phyloP scores from a whole-genome alignment of 169 alveolate species.

The Plasmodium reichenowi region DNA sequence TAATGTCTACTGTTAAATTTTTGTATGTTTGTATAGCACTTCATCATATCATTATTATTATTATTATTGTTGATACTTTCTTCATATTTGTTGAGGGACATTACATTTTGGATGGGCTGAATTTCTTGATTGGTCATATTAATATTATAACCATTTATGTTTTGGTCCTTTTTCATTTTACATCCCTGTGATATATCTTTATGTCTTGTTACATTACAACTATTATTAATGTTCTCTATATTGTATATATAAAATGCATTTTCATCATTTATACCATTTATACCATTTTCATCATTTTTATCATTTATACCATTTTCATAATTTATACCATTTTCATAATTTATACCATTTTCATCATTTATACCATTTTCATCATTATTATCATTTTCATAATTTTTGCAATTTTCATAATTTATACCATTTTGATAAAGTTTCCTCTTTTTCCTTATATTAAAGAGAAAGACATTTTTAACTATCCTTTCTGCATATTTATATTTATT shows the following conservation, averaged over 20 bases:
- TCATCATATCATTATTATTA: not conserved
- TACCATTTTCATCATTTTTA: too few species aligned
- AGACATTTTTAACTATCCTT: conserved; percentile 9
- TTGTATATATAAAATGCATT: too few species aligned
- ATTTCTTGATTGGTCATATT: not conserved
- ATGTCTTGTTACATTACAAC: too few species aligned
- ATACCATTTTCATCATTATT: too few species aligned
- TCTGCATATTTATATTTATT: conserved; percentile 52
- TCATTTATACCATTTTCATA: too few species aligned
- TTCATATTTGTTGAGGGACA: not conserved
- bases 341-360: too few species aligned
- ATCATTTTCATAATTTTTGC: too few species aligned
- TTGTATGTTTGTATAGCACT: not conserved
- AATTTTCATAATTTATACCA: too few species aligned
- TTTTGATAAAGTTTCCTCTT: too few species aligned
- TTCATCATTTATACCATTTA: too few species aligned
- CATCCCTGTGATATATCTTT: not conserved
- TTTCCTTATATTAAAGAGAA: not conserved
- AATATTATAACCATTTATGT: not conserved
- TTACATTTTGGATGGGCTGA: not conserved
- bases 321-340: too few species aligned
- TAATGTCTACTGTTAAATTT: not conserved
- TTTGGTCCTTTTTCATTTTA: not conserved
- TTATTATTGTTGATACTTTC: not conserved
- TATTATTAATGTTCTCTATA: too few species aligned